Percentiles rank a stretch among this genome's conserved stretches.
phyloP scores from a whole-genome alignment of 2,329 filamentous ascomycete genomes.

The Epichloe festucae region DNA sequence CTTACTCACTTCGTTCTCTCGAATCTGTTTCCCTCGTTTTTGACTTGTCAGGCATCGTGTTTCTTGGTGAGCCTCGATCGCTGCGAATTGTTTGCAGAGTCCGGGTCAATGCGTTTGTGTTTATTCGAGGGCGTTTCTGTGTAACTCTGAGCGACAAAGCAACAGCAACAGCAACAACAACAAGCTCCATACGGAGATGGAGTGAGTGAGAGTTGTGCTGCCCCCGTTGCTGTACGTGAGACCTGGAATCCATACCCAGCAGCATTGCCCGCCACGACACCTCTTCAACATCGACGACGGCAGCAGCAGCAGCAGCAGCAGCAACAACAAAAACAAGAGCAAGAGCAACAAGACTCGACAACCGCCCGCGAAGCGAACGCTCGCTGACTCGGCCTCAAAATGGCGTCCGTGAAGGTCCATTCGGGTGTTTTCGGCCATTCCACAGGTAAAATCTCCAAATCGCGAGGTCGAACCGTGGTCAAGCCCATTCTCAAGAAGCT shows the following conservation, averaged over 20 bases:
- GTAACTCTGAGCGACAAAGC: constrained; percentile 1
- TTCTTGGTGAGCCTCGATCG: background rate
- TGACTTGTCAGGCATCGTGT: background rate
- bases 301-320: background rate
- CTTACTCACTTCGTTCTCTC: background rate
- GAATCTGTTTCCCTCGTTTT: too few species aligned
- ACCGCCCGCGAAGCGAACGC: background rate
- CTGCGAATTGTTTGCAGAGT: background rate
- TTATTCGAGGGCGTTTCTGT: constrained; percentile 1
- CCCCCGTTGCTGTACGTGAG: background rate
- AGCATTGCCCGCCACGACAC: background rate
- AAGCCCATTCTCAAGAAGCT: constrained; percentile 52
- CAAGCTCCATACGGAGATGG: background rate
- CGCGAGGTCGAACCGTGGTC: constrained; percentile 33
- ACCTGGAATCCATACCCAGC: background rate
- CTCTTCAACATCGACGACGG: background rate
- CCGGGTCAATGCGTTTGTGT: background rate
- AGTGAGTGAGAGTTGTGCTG: background rate
- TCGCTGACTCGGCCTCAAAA: constrained; percentile 8
- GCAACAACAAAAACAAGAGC: background rate
- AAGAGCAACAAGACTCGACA: background rate
- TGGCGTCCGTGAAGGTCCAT: constrained; percentile 18
- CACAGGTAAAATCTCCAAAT: constrained; percentile 27
- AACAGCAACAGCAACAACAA: background rate
- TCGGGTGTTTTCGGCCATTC: constrained; percentile 7